phyloP scores from a whole-genome alignment of 257 asterid genomes.

The Apocynum venetum region DNA sequence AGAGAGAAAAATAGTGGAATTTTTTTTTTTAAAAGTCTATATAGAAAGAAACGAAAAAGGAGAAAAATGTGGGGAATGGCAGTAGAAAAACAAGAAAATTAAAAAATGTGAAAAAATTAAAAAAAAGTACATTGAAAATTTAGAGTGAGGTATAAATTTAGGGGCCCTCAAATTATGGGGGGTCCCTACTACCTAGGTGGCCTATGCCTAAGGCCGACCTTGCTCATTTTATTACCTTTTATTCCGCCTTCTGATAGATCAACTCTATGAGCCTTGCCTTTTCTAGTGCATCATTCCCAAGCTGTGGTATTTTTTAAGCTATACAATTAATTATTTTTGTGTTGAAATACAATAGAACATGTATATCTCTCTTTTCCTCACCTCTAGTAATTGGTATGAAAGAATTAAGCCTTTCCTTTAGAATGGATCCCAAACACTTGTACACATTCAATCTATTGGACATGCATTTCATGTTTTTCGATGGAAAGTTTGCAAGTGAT shows the following conservation, averaged over 20 bases:
- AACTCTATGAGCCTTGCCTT: slow-evolving; percentile 42
- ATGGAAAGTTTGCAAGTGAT: slow-evolving; percentile 73
- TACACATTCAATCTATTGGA: slow-evolving; percentile 73
- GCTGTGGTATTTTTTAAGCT: slow-evolving; percentile 85
- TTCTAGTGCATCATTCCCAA: slow-evolving; percentile 36
- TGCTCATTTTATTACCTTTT: too few species aligned
- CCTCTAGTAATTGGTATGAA: not conserved
- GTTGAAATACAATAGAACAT: not conserved
- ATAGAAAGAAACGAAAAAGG: too few species aligned
- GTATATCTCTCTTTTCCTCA: not conserved
- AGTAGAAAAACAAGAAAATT: too few species aligned
- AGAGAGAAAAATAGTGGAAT: too few species aligned
- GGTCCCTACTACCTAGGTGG: too few species aligned
- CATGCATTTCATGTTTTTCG: slow-evolving; percentile 65
- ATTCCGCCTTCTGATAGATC: slow-evolving; percentile 42
- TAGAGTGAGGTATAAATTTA: too few species aligned
- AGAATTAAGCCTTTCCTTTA: slow-evolving; percentile 34
- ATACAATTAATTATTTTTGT: slow-evolving; percentile 2
- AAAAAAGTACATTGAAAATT: too few species aligned
- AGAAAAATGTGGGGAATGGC: too few species aligned
- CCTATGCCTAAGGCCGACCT: not conserved
- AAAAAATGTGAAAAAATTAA: too few species aligned
- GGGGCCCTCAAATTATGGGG: too few species aligned
- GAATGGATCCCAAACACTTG: slow-evolving; percentile 56
- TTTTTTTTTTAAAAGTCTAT: too few species aligned